phyloP scores from a whole-genome alignment of 805 yeast genomes.

The Wilhelminamyces savonicus region DNA sequence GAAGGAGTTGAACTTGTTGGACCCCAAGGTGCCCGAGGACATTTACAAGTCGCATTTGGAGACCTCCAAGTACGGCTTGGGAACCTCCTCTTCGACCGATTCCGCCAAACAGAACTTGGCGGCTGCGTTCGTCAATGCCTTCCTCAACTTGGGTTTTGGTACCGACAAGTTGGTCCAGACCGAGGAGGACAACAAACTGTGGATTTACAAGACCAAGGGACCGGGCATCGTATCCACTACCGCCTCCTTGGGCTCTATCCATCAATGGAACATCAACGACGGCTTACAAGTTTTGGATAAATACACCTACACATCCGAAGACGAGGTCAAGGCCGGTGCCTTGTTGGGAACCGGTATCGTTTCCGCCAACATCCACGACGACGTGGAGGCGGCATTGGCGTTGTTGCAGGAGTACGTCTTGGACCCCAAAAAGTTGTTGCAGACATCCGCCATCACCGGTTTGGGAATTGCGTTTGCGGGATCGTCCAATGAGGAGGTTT shows the following conservation, averaged over 20 bases:
- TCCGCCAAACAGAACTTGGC: constrained; percentile 95
- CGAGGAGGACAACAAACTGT: constrained; percentile 63
- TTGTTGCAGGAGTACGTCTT: constrained; percentile 77
- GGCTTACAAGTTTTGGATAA: constrained; percentile 89
- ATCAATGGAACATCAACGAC: constrained; percentile 85
- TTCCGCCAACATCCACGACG: constrained; percentile 91
- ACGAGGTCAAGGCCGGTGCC: constrained; percentile 93
- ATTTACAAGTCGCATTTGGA: constrained; percentile 89
- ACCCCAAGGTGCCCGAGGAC: constrained; percentile 93
- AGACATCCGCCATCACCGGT: constrained; percentile 82
- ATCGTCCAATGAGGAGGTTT: constrained; percentile 77
- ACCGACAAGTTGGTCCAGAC: constrained; percentile 74
- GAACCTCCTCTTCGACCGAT: constrained; percentile 55
- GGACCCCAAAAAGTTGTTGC: constrained; percentile 55
- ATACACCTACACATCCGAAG: constrained; percentile 78
- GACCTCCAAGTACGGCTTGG: constrained; percentile 51
- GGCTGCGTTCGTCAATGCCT: constrained; percentile 87
- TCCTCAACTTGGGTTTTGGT: constrained; percentile 87
- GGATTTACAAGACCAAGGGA: constrained; percentile 91
- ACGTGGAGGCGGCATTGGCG: constrained; percentile 86
- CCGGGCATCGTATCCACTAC: constrained; percentile 88
- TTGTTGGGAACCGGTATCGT: constrained; percentile 90
- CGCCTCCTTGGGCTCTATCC: constrained; percentile 84
- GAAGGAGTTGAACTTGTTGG: constrained; percentile 80
- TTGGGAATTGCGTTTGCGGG: constrained; percentile 95